These are phyloP conservation scores for Paraglomus occultum DNA, from an alignment of 192 early-diverging fungal genomes.

Conservation along the genomic window DNA sequence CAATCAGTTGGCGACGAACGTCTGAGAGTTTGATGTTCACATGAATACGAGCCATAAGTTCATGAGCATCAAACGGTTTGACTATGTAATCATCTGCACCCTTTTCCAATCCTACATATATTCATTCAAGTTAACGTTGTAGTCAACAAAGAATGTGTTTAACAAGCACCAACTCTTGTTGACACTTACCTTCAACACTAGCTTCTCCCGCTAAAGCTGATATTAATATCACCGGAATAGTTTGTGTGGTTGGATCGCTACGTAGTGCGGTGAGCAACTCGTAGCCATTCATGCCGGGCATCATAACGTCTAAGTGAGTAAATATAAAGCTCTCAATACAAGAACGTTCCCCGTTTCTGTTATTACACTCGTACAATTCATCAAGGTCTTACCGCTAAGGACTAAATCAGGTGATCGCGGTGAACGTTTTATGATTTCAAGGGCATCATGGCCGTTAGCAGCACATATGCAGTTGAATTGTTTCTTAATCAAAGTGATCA, in stretches of 20 bases:
- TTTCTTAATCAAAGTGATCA: conserved; percentile 35
- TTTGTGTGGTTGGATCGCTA: conserved; percentile 31
- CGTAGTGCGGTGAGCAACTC: conserved; percentile 45
- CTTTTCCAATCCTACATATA: conserved; percentile 39
- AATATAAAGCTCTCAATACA: background rate
- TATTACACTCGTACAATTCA: background rate
- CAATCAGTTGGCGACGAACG: conserved; percentile 41
- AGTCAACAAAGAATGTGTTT: background rate
- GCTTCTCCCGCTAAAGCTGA: conserved; percentile 53
- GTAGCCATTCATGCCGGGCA: conserved; percentile 60
- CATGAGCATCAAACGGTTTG: conserved; percentile 44
- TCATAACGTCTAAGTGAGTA: conserved; percentile 44
- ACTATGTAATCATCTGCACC: conserved; percentile 61
- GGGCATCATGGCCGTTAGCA: conserved; percentile 39
- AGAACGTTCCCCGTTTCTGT: background rate
- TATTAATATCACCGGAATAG: conserved; percentile 53
- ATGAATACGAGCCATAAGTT: conserved; percentile 51
- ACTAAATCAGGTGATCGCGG: conserved; percentile 30
- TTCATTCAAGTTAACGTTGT: too few relatives aligned
- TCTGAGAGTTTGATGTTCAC: conserved; percentile 46
- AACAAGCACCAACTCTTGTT: background rate
- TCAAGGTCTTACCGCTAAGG: conserved; percentile 36
- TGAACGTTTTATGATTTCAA: conserved; percentile 9
- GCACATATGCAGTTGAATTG: conserved; percentile 38
- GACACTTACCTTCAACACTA: conserved; percentile 36